These are phyloP conservation scores for Pleurotus pulmonarius DNA, from an alignment of 768 basidiomycete species.

Conservation along the genomic window DNA sequence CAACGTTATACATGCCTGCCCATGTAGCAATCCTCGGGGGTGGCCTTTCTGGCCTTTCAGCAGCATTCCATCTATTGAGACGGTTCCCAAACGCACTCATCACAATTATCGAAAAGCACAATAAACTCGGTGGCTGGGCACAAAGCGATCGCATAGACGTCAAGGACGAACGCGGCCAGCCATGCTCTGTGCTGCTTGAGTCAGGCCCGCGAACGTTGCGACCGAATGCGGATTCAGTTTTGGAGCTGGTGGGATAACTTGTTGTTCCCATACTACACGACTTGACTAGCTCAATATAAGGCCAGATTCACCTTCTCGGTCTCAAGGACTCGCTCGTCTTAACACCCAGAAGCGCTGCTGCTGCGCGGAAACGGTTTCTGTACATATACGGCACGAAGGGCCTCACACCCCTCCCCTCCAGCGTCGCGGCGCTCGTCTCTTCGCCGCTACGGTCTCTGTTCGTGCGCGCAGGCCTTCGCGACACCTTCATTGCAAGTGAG, in stretches of 20 bases:
- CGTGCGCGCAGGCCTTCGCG: slow-evolving; percentile 50
- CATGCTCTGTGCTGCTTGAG: slow-evolving; percentile 63
- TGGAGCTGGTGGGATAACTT: slow-evolving; percentile 66
- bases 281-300: slow-evolving; percentile 10
- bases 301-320: slow-evolving; percentile 73
- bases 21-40: slow-evolving; percentile 74
- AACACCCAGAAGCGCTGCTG: slow-evolving; percentile 61
- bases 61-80: slow-evolving; percentile 74
- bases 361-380: slow-evolving; percentile 77
- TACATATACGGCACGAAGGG: slow-evolving; percentile 47
- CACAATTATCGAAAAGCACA: slow-evolving; percentile 64
- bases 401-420: slow-evolving; percentile 48
- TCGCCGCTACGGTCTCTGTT: slow-evolving; percentile 42
- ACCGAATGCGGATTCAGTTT: slow-evolving; percentile 66
- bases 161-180: slow-evolving; percentile 13
- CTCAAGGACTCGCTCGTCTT: slow-evolving; percentile 60
- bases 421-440: slow-evolving; percentile 29
- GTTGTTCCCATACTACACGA: not conserved
- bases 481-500: slow-evolving; percentile 54
- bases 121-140: slow-evolving; percentile 85
- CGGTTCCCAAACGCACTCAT: slow-evolving; percentile 58
- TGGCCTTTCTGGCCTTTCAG: slow-evolving; percentile 77
- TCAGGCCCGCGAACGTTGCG: slow-evolving; percentile 84
- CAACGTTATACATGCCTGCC: slow-evolving; percentile 11
- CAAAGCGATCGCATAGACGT: slow-evolving; percentile 52